Percentiles rank a stretch among this genome's conserved stretches.
These are phyloP conservation scores for Penstemon barbatus DNA, from an alignment of 257 asterid species.

Conservation along the genomic window DNA sequence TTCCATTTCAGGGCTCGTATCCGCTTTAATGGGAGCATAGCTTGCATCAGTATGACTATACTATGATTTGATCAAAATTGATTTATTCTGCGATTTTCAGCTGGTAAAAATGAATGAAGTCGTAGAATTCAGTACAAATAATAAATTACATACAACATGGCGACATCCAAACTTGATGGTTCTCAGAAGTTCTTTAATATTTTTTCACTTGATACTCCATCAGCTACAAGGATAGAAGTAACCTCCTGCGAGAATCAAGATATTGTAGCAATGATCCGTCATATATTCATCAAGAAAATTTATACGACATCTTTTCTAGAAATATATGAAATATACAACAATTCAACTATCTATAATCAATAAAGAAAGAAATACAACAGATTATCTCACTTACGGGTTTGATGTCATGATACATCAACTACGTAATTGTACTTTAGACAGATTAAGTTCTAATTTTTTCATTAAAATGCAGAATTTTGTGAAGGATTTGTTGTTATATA, in stretches of 20 bases:
- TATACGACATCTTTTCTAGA: neutral
- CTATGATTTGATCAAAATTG: slow-evolving; percentile 13
- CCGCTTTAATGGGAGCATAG: slow-evolving; percentile 14
- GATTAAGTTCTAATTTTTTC: too few species aligned
- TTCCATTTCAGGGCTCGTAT: neutral
- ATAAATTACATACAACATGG: slow-evolving; percentile 28
- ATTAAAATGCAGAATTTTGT: too few species aligned
- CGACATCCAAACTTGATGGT: slow-evolving; percentile 13
- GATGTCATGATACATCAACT: neutral
- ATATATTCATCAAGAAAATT: neutral
- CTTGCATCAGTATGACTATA: neutral
- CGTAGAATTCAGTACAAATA: neutral
- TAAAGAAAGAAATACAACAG: neutral
- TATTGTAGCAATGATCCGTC: slow-evolving; percentile 5
- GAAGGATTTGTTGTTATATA: too few species aligned
- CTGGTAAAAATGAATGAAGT: slow-evolving; percentile 33
- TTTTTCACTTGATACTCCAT: slow-evolving; percentile 65
- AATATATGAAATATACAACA: neutral
- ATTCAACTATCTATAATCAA: too few species aligned
- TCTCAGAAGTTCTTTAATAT: slow-evolving; percentile 70
- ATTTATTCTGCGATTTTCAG: slow-evolving; percentile 26
- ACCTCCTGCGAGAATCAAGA: slow-evolving; percentile 65
- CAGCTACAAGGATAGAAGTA: slow-evolving; percentile 73
- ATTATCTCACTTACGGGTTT: neutral
- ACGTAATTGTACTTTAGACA: neutral